Base-by-base conservation (phyloP, 1,284 basidiomycete genomes). In the Microbotryomycetes sp. region DNA sequence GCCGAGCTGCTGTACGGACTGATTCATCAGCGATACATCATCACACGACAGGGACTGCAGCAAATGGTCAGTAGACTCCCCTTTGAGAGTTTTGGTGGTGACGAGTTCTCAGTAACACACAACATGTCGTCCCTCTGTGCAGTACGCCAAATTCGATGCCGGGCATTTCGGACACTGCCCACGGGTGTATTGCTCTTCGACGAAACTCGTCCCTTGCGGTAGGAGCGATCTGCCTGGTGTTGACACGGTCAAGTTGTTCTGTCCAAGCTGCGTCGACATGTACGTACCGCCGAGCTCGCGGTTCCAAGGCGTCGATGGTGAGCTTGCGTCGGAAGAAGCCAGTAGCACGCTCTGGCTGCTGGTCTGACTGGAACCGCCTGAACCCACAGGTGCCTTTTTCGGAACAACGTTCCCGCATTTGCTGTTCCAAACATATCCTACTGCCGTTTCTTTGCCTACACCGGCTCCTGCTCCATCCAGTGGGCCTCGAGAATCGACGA, bases 181-280 rank as follows among this genome's bases (percentile, higher is more conserved):
- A 36, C 84, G 96, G 62, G 93, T 98, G 6, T 96, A 89, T 77
- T 99, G 96, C 77, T 82, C 89, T 66, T 84, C 86, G 15, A 87
- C 85, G 71, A 88, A 90, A 62, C 90, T 98, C 49, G 86, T 98
- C 9, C 96, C 96, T 0, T 96, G 92, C 74, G 96, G 96, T 54
- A 83, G 94, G 60, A 92, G 91, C 36, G 96, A 99, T 79, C 81
- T 96, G 66, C 94, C 96, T 16, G 94, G 94, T n/a, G 81, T 94
- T 55, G 96, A 98, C 76, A 98, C 93, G 0, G 96, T 99, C 73
- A 98, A 98, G 77, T 83, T 99, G 54, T 98, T 88, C 77, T 99
- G 96, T 77, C 92, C 96, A 9, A 97, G 96, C 76, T 99, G 96
- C 77, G 88, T 94, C 70, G 96, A 99, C 75, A 90, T 96, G 70